Evolutionary conservation across 148 eudicot genomes (phyloP), one percentile per base, ranked within the genome.

Genomic region (Rhododendron ovatum): DNA sequence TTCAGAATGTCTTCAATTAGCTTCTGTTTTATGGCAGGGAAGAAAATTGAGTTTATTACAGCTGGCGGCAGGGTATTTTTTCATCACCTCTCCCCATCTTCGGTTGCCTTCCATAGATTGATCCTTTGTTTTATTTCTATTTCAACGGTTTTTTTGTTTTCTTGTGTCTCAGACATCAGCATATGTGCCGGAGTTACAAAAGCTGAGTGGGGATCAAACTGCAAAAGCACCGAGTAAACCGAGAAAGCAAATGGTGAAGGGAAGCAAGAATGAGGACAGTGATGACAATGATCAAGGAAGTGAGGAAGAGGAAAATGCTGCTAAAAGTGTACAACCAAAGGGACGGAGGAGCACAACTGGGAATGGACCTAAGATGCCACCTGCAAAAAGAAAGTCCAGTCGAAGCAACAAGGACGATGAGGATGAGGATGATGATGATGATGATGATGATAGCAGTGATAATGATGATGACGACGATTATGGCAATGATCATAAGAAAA

Each of bases 31-130:
- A 39, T 86, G 79, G 88, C 98, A 97, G 99, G 99, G 82, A 94
- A 92, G 92, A 89, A 89, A 74, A 95, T 97, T 78, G 98, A 93
- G 45, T 97, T 97, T 82, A 94, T 97, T 78, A 89, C 78, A 84
- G 95, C 96, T 75, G 98, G 98, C 15, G 96, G 98, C 90, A 93
- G 99, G 93, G 99, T 97, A 95, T 85, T 91, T 90, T 84, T 82
- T 50, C 33, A 17, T 50, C 4, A 33, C 80, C 59, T 22, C 37
- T 41, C 71, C 73, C 53, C 24, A 35, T 39, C 39, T 69, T 18
- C 22, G 0, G 33, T n/a, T 78, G 50, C 57, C 57, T 5, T 0
- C 26, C 50, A 30, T 53, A 22, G 9, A 24, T 35, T 69, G 53
- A 79, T 51, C 79, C 26, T 41, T 85, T 26, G 41, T n/a, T 35